Conservation (phyloP, 202 grass and related monocot genomes). For the Hordeum pubiflorum region DNA sequence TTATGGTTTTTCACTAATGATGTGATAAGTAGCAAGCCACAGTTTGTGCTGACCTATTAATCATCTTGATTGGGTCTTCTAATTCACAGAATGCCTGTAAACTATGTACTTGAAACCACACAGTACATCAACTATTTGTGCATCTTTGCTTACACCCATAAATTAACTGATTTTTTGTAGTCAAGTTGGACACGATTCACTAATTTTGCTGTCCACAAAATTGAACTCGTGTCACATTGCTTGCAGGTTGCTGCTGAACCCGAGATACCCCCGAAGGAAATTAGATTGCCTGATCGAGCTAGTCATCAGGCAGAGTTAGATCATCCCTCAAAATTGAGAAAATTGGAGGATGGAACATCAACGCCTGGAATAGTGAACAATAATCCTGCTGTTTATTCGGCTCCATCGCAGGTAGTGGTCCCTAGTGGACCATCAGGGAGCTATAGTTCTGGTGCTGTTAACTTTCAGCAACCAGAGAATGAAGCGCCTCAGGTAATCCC, state of each 20-base stretch:
- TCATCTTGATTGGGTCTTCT: constrained; percentile 11
- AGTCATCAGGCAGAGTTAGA: constrained; percentile 36
- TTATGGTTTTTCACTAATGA: background rate
- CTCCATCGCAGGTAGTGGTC: constrained; percentile 32
- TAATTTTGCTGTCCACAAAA: background rate
- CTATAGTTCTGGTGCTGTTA: constrained; percentile 35
- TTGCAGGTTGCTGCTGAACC: constrained; percentile 29
- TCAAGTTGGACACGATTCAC: background rate
- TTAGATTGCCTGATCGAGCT: constrained; percentile 35
- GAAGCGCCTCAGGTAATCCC: constrained; percentile 57
- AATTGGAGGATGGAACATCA: constrained; percentile 51
- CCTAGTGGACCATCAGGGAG: constrained; percentile 34
- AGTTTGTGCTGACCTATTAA: background rate
- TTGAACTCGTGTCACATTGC: constrained; percentile 28
- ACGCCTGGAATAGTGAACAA: constrained; percentile 30
- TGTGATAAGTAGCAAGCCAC: constrained; percentile 26
- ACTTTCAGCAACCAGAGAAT: constrained; percentile 46
- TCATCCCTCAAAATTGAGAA: constrained; percentile 53
- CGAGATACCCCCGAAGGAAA: constrained; percentile 37
- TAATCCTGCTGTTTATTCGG: constrained; percentile 25
- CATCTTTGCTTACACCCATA: background rate
- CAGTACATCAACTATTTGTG: background rate
- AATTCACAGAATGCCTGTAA: background rate
- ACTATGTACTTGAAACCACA: constrained; percentile 16
- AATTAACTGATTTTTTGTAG: constrained; percentile 9